These are phyloP conservation scores for Agroathelia rolfsii DNA, from an alignment of 1,284 basidiomycete genomes.

Conservation along the genomic window DNA sequence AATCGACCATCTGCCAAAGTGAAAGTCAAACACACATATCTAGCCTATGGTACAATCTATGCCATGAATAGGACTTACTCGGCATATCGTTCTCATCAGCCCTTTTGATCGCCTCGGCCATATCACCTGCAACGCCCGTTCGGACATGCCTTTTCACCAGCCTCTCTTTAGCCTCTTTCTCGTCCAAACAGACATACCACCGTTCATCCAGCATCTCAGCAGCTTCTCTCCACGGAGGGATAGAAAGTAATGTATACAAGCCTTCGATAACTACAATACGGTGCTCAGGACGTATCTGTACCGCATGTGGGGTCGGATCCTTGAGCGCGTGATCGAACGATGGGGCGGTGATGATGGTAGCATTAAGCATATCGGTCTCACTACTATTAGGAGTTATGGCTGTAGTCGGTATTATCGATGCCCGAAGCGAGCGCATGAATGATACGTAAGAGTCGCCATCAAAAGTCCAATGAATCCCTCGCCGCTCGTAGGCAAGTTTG, in stretches of 20 bases:
- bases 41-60: no score
- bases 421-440: conserved; percentile 48
- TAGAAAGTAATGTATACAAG: conserved; percentile 67
- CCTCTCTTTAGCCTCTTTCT: conserved; percentile 49
- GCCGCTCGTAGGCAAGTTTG: conserved; percentile 56
- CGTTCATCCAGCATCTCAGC: conserved; percentile 66
- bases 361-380: conserved; percentile 3
- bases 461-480: conserved; percentile 72
- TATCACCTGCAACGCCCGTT: conserved; percentile 62
- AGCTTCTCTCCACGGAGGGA: conserved; percentile 65
- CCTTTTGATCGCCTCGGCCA: conserved; percentile 58
- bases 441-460: conserved; percentile 53
- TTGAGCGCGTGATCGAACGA: conserved; percentile 70
- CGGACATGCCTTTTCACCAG: conserved; percentile 67
- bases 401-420: conserved; percentile 21
- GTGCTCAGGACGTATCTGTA: conserved; percentile 51
- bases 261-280: conserved; percentile 80
- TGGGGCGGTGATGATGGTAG: conserved; percentile 51
- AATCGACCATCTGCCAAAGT: conserved; percentile 42
- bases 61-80: conserved; percentile 35
- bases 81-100: conserved; percentile 70
- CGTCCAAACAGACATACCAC: conserved; percentile 65
- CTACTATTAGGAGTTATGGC: conserved; percentile 5
- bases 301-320: conserved; percentile 46
- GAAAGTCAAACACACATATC: conserved; percentile 1